Evolutionary conservation across 768 basidiomycete species (phyloP).

Genomic region (Panaeolus papilionaceus): DNA sequence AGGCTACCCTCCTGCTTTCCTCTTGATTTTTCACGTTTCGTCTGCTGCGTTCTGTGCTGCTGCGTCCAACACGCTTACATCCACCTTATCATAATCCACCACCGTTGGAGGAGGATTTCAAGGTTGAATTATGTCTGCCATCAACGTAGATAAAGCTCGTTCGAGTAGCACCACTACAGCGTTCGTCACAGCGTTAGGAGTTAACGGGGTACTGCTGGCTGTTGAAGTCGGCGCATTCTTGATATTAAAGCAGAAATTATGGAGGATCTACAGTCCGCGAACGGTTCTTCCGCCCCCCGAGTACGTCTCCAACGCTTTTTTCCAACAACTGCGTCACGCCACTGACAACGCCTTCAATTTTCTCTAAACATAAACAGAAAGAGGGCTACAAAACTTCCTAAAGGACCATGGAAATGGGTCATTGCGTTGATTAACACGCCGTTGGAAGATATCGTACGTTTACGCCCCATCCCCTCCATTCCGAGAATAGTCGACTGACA

Average conservation of each 20-base stretch:
- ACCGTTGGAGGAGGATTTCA: neutral
- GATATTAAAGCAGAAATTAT: constrained; percentile 60
- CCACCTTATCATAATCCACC: neutral
- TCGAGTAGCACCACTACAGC: constrained; percentile 47
- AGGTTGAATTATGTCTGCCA: constrained; percentile 31
- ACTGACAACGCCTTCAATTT: neutral
- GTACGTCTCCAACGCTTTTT: constrained; percentile 37
- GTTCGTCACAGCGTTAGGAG: constrained; percentile 66
- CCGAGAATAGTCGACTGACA: neutral
- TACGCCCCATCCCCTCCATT: neutral
- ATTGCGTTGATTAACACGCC: constrained; percentile 49
- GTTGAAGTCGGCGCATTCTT: constrained; percentile 62
- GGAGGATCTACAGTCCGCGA: constrained; percentile 65
- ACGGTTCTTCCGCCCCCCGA: constrained; percentile 65
- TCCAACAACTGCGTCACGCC: neutral
- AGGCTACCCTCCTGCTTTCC: neutral
- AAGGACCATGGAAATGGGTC: constrained; percentile 57
- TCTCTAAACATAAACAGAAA: constrained; percentile 36
- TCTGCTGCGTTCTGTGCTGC: neutral
- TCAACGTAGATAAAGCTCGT: constrained; percentile 32
- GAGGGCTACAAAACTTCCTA: constrained; percentile 50
- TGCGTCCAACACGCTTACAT: neutral
- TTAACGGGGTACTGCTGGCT: constrained; percentile 54
- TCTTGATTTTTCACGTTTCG: neutral
- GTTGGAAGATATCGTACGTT: constrained; percentile 52